Conservation (phyloP, 176 grass and related monocot species). For the Phyllostachys edulis region DNA sequence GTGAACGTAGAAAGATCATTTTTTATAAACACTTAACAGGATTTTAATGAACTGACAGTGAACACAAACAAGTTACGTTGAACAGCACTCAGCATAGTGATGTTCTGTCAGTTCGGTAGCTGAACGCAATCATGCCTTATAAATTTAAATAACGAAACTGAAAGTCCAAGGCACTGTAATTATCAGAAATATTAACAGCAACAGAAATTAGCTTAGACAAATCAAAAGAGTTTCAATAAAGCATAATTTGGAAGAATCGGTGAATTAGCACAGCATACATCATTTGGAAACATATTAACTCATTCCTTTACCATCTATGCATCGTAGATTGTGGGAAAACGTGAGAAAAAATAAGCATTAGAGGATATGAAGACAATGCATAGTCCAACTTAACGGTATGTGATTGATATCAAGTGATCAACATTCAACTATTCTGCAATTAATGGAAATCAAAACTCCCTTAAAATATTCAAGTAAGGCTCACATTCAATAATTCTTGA, state of each 20-base stretch:
- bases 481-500: neutral
- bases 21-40: neutral
- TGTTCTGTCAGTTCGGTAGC: neutral
- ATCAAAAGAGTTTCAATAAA: neutral
- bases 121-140: neutral
- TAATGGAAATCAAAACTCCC: neutral
- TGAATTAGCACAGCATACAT: neutral
- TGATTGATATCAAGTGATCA: neutral
- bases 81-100: neutral
- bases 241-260: neutral
- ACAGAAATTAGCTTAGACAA: neutral
- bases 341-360: neutral
- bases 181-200: constrained; percentile 5
- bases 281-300: neutral
- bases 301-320: neutral
- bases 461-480: constrained; percentile 13
- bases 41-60: neutral
- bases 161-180: neutral
- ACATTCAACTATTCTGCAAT: neutral
- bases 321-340: neutral
- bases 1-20: neutral
- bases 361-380: neutral
- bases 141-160: neutral
- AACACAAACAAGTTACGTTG: neutral
- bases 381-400: neutral